A percentile compares a stretch with the other conserved stretches of the same genome.
phyloP scores from a whole-genome alignment of 371 early-diverging fungal genomes.

The Mucor racemosus region DNA sequence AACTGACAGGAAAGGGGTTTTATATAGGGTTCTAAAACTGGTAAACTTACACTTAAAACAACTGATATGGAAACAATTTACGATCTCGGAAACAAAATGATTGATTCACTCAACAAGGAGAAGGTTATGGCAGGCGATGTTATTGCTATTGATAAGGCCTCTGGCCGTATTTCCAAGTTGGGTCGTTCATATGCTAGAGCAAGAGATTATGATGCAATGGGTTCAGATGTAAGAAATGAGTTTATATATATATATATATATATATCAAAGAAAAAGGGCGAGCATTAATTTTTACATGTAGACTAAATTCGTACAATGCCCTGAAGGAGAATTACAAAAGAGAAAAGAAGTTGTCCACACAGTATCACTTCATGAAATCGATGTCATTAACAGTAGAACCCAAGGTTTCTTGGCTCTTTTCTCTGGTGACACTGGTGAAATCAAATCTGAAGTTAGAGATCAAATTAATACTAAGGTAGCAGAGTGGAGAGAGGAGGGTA shows the following conservation, averaged over 20 bases:
- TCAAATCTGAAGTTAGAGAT: conserved; percentile 96
- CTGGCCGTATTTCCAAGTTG: conserved; percentile 96
- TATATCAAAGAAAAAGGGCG: not conserved
- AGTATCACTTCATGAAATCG: conserved; percentile 98
- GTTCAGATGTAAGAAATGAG: conserved; percentile 76
- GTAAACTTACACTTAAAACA: conserved; percentile 98
- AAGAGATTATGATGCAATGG: conserved; percentile 96
- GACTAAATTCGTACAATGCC: conserved; percentile 97
- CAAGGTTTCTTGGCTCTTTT: conserved; percentile 98
- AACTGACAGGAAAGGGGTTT: too few species aligned
- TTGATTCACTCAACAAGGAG: conserved; percentile 95
- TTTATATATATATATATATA: not conserved
- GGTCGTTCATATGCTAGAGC: conserved; percentile 95
- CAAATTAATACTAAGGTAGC: conserved; percentile 98
- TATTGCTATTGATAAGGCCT: conserved; percentile 97
- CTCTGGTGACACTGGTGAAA: conserved; percentile 98
- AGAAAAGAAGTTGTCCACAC: conserved; percentile 95
- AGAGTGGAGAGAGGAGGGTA: conserved; percentile 99
- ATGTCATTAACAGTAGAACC: conserved; percentile 98
- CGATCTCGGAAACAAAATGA: conserved; percentile 98
- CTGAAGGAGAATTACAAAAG: conserved; percentile 99
- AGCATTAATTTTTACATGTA: conserved; percentile 21
- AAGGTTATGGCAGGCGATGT: conserved; percentile 98
- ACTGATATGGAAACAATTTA: conserved; percentile 99
- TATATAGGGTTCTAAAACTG: conserved; percentile 81